A percentile compares a stretch with the other conserved stretches of the same genome.
These are phyloP conservation scores for Aspergillus amoenus DNA, from an alignment of 2,329 filamentous ascomycete genomes.

Conservation along the genomic window DNA sequence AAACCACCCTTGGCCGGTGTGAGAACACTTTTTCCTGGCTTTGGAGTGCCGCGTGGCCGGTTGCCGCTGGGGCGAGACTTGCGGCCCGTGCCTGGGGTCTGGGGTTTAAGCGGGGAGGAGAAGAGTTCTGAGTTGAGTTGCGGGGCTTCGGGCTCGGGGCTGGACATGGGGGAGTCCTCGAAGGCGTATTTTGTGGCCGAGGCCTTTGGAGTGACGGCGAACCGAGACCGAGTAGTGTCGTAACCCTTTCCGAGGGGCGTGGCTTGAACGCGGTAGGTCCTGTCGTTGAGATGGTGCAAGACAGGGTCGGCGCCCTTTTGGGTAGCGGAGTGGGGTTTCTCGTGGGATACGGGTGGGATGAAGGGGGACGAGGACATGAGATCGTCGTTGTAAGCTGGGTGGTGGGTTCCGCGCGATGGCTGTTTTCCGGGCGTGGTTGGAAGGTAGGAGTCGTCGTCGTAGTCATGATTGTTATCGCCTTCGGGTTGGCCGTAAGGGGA, in stretches of 20 bases:
- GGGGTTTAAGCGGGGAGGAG: constrained; percentile 64
- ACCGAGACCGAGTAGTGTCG: constrained; percentile 30
- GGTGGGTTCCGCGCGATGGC: constrained; percentile 21
- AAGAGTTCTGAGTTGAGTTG: constrained; percentile 84
- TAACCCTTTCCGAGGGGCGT: constrained; percentile 70
- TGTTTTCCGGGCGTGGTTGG: constrained; percentile 38
- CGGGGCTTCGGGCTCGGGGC: constrained; percentile 76
- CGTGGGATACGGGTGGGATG: constrained; percentile 51
- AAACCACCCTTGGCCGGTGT: constrained; percentile 59
- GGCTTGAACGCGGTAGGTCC: constrained; percentile 89
- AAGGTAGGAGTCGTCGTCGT: constrained; percentile 26
- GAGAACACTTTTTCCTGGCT: constrained; percentile 82
- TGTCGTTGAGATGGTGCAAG: constrained; percentile 89
- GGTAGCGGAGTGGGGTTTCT: constrained; percentile 37
- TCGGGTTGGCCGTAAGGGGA: constrained; percentile 63
- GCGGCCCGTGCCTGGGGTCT: constrained; percentile 41
- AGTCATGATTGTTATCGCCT: not conserved
- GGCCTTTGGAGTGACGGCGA: constrained; percentile 32
- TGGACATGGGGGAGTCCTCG: constrained; percentile 62
- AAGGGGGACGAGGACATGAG: constrained; percentile 56
- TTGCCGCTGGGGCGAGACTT: constrained; percentile 42
- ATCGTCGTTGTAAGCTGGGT: constrained; percentile 46
- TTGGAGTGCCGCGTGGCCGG: constrained; percentile 50
- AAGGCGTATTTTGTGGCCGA: constrained; percentile 28
- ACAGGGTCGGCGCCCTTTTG: constrained; percentile 56